Conservation (phyloP, 2,329 filamentous ascomycete genomes). For the Ascochyta lentis region DNA sequence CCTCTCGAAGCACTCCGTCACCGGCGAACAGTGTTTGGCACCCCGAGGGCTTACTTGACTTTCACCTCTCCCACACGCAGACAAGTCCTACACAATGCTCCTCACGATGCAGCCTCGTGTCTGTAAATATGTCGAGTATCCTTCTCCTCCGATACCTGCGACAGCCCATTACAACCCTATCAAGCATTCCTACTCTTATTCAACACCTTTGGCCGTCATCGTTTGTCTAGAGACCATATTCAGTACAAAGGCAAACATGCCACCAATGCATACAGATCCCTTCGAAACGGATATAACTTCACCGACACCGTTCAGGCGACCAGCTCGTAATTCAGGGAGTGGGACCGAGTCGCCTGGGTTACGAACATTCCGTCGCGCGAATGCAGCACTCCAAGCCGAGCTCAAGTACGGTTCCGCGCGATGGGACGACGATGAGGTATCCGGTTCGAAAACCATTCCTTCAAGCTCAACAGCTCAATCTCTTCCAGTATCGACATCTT, state of each 20-base stretch:
- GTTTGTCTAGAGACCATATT: not conserved
- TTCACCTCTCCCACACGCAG: not conserved
- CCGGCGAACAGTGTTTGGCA: not conserved
- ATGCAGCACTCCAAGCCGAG: not conserved
- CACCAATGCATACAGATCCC: not conserved
- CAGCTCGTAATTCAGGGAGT: not conserved
- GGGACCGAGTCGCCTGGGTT: not conserved
- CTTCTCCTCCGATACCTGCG: not conserved
- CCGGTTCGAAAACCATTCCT: not conserved
- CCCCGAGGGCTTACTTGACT: not conserved
- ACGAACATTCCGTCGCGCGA: not conserved
- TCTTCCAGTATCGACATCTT: not conserved
- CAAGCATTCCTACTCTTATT: conserved; percentile 3
- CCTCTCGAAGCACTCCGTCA: not conserved
- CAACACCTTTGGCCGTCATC: not conserved
- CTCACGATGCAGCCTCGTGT: conserved; percentile 4
- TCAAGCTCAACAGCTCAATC: not conserved
- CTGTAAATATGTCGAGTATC: not conserved
- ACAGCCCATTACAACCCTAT: not conserved
- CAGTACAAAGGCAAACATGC: not conserved
- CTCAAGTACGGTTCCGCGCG: not conserved
- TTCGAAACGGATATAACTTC: not conserved
- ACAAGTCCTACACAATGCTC: conserved; percentile 3
- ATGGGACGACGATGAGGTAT: not conserved
- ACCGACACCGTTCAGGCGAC: not conserved